Evolutionary conservation across 306 rosid genomes (phyloP).

Genomic region (Lathyrus sativus): DNA sequence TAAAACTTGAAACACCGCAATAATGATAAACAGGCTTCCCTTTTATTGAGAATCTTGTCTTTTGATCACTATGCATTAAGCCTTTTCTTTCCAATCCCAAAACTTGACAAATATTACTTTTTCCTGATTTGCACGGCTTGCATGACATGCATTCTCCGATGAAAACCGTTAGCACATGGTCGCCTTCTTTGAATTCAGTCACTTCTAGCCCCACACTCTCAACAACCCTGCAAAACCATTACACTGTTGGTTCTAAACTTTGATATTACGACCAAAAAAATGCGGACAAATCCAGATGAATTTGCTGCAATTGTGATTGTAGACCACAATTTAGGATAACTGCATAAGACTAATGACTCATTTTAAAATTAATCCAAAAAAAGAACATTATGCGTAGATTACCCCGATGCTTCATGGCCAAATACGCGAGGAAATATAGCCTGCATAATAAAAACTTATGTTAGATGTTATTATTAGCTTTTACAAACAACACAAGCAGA

Average conservation of each 20-base stretch:
- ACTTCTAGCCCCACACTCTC: constrained; percentile 92
- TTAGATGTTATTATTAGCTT: constrained; percentile 29
- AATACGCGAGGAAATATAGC: constrained; percentile 92
- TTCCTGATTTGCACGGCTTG: constrained; percentile 73
- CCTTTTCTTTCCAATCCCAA: constrained; percentile 89
- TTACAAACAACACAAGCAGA: constrained; percentile 10
- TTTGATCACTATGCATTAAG: constrained; percentile 91
- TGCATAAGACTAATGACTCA: neutral
- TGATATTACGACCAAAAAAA: neutral
- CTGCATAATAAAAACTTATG: constrained; percentile 52
- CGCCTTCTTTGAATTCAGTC: constrained; percentile 77
- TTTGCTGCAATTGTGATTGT: neutral
- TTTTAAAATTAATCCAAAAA: constrained; percentile 12
- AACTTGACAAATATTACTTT: constrained; percentile 79
- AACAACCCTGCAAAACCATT: constrained; percentile 69
- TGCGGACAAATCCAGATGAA: neutral
- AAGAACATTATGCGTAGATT: constrained; percentile 30
- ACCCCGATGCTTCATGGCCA: constrained; percentile 99
- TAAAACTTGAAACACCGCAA: constrained; percentile 97
- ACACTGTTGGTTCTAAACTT: neutral
- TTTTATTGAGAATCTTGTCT: constrained; percentile 80
- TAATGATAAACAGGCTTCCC: constrained; percentile 87
- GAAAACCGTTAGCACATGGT: constrained; percentile 88
- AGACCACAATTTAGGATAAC: neutral
- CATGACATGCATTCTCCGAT: constrained; percentile 87